Base-by-base conservation (phyloP, 352 stramenopile genomes). In the Thraustotheca clavata region DNA sequence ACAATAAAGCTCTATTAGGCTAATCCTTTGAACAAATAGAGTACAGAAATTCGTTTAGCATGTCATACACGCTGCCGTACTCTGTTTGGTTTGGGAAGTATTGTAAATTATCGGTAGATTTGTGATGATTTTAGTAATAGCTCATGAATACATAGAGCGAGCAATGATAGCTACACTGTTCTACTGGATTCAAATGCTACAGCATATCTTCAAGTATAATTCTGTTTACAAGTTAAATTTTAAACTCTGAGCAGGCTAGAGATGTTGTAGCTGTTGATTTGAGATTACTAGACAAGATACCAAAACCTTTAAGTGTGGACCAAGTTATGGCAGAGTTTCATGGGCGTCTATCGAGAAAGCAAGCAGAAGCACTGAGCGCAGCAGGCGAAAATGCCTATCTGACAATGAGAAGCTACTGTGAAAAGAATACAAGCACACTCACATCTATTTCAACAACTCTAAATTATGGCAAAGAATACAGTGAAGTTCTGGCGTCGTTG, bases 381-480 rank as follows among this genome's bases (percentile, higher is more conserved):
- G 83, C 82, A 32, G 78, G 77, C 0, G 71, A 83, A 35, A 68
- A 77, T 24, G 75, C 78, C 36, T 89, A 91, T 50, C 60, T 38
- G 0, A 73, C 70, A 26, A 65, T 91, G n/a, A 74, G 87, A 52
- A 59, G 55, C 18, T 80, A 89, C 39, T 92, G 81, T 32, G 83
- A 90, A 41, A 68, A 86, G 46, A 76, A 92, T 59, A 77, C 79
- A 1, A 73, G 87, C 38, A 72, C 77, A 16, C 86, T 92, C 18
- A 89, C 81, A 38, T 87, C 88, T 27, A 72, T 91, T 9, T 89
- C 81, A 3, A 89, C 79, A 1, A 91, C 89, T 38, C 74, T 76
- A 1, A 69, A 69, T 18, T 91, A 89, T 49, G 74, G 81, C 14
- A 74, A 86, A 22, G 76, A 89, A 48, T 92, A 92, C 61, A 75